Evolutionary conservation across 108 stramenopile genomes (phyloP).

Genomic region (Bacterosira constricta): DNA sequence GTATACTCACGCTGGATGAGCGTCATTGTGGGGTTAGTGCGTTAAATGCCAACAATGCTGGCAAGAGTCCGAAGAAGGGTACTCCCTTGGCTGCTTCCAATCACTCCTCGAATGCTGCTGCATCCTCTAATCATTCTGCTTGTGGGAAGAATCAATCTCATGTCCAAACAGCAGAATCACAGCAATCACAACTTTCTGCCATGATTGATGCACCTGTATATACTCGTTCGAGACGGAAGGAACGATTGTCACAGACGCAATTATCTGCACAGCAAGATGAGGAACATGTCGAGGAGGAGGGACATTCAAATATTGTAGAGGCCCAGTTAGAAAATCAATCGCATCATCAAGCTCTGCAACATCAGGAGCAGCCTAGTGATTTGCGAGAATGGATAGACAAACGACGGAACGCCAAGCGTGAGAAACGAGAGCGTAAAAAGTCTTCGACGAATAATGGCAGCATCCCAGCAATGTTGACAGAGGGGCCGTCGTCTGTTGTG

Average conservation of each 20-base stretch:
- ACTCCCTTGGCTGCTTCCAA: background rate
- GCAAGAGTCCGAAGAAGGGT: background rate
- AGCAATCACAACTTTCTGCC: background rate
- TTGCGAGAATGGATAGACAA: slow-evolving; percentile 21
- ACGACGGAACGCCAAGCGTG: slow-evolving; percentile 2
- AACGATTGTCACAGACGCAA: slow-evolving; percentile 4
- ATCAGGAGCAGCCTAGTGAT: background rate
- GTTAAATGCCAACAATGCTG: background rate
- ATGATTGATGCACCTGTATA: slow-evolving; percentile 22
- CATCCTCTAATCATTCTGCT: background rate
- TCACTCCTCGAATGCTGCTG: too few relatives aligned
- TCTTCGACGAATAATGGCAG: background rate
- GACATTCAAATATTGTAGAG: background rate
- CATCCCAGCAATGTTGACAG: background rate
- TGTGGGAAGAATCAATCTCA: background rate
- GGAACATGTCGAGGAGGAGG: background rate
- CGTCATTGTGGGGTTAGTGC: background rate
- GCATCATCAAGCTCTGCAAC: background rate
- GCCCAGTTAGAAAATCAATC: background rate
- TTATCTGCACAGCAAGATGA: background rate
- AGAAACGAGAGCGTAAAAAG: slow-evolving; percentile 4
- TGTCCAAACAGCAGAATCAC: background rate
- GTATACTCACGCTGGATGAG: slow-evolving; percentile 13
- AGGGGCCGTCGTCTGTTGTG: background rate
- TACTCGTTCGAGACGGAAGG: slow-evolving; percentile 29